These are phyloP conservation scores for Pythium aquatile DNA, from an alignment of 352 stramenopile genomes.

Conservation along the genomic window DNA sequence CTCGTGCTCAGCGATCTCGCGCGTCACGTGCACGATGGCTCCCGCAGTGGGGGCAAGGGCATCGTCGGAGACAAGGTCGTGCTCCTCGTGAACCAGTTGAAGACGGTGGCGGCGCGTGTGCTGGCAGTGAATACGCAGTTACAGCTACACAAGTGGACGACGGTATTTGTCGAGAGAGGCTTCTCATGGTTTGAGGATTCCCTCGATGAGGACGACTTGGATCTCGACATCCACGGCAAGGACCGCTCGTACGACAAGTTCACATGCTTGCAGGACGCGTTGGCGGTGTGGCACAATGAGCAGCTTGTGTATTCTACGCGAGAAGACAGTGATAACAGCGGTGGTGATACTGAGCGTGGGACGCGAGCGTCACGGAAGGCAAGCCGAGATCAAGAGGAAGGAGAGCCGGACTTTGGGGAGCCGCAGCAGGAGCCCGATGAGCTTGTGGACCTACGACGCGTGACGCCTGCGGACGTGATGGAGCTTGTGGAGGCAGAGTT, in stretches of 20 bases:
- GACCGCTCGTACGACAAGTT: conserved; percentile 81
- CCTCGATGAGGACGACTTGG: conserved; percentile 30
- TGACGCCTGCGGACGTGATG: conserved; percentile 49
- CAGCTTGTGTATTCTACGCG: conserved; percentile 59
- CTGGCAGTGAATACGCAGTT: conserved; percentile 60
- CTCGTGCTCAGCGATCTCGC: conserved; percentile 14
- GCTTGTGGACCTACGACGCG: conserved; percentile 32
- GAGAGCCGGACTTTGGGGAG: not conserved
- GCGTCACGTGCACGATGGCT: conserved; percentile 18
- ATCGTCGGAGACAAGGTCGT: conserved; percentile 23
- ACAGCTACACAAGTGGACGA: conserved; percentile 76
- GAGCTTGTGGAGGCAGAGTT: conserved; percentile 40
- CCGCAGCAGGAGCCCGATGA: conserved; percentile 1
- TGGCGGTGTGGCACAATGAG: conserved; percentile 70
- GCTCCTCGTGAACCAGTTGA: conserved; percentile 59
- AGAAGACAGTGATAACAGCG: conserved; percentile 24
- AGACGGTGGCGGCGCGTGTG: conserved; percentile 41
- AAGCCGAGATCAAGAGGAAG: conserved; percentile 10
- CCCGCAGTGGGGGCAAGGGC: not conserved
- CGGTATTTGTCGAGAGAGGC: conserved; percentile 61
- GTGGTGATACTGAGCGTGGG: not conserved
- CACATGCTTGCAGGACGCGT: conserved; percentile 73
- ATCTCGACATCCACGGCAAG: conserved; percentile 12
- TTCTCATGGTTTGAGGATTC: conserved; percentile 59
- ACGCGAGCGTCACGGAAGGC: not conserved